Conservation (phyloP, 345 rosid species). For the Salix caprea region DNA sequence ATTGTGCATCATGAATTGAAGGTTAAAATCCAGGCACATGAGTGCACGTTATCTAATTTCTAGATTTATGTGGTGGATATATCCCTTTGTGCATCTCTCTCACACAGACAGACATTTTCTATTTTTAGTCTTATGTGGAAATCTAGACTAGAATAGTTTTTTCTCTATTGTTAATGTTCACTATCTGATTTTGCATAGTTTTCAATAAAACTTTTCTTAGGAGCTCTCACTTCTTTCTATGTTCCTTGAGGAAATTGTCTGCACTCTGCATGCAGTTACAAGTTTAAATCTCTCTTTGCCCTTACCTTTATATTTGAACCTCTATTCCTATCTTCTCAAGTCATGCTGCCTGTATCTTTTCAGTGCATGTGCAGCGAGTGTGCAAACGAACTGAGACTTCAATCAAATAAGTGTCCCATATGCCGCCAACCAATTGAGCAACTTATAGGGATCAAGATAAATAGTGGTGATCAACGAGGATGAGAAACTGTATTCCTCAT, state of each 20-base stretch:
- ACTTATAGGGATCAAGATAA: slow-evolving; percentile 79
- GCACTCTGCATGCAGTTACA: neutral
- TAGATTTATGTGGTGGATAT: neutral
- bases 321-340: slow-evolving; percentile 3
- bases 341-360: slow-evolving; percentile 14
- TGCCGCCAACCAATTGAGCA: slow-evolving; percentile 77
- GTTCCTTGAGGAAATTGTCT: neutral
- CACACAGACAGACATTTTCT: neutral
- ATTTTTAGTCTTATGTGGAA: neutral
- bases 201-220: neutral
- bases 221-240: too few species aligned
- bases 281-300: neutral
- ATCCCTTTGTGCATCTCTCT: neutral
- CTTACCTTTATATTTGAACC: neutral
- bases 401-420: slow-evolving; percentile 82
- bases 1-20: neutral
- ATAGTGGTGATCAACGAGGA: slow-evolving; percentile 33
- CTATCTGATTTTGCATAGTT: neutral
- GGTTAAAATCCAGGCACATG: neutral
- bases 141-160: neutral
- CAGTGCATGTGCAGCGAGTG: slow-evolving; percentile 87
- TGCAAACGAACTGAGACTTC: slow-evolving; percentile 73
- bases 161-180: neutral
- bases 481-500: slow-evolving; percentile 33
- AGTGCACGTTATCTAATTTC: neutral